phyloP scores from a whole-genome alignment of 257 asterid species.

The Solanum peruvianum region DNA sequence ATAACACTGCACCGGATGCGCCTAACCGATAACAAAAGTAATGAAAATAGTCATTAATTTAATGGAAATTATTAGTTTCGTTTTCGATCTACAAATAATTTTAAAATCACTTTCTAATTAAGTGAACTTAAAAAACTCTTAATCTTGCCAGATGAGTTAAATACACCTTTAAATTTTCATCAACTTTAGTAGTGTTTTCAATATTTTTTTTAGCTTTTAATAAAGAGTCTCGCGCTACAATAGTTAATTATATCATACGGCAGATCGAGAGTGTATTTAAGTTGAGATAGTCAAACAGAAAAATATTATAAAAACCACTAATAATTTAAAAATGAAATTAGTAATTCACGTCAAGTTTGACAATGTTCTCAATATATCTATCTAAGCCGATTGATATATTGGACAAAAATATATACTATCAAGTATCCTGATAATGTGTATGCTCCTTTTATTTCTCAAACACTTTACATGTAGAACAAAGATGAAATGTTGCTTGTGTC shows the following conservation, averaged over 20 bases:
- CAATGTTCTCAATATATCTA: no score
- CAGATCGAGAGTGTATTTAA: no score
- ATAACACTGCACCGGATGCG: conserved; percentile 99
- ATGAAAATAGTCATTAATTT: background rate
- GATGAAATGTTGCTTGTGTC: background rate
- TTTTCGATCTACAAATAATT: fast-evolving
- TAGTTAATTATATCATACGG: no score
- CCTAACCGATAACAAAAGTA: background rate
- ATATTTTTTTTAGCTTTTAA: background rate
- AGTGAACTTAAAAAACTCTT: no score
- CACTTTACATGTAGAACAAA: background rate
- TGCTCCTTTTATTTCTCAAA: background rate
- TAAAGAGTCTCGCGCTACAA: background rate
- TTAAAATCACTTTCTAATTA: fast-evolving
- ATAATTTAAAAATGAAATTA: no score
- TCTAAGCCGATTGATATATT: background rate
- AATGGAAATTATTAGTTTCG: no score
- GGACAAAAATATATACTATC: background rate
- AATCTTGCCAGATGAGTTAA: background rate
- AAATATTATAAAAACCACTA: no score
- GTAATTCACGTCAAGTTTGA: no score
- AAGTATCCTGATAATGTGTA: background rate
- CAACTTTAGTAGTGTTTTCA: background rate
- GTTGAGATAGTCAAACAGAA: background rate
- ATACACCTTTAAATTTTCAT: no score